Evolutionary conservation across 805 yeast genomes (phyloP).

Genomic region (Pichia heedii): DNA sequence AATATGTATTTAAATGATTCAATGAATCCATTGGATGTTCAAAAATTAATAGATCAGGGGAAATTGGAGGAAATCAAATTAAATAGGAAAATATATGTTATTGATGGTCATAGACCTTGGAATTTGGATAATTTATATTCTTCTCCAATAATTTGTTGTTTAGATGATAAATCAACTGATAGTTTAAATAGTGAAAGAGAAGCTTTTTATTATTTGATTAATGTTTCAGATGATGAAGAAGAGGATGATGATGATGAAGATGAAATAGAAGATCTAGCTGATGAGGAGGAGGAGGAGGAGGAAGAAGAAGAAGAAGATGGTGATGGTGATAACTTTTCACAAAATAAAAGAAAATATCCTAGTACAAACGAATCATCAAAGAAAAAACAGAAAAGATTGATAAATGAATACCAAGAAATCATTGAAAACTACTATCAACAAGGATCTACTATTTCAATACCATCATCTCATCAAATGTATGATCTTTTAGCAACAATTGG

Average conservation of each 20-base stretch:
- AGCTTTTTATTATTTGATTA: constrained; percentile 51
- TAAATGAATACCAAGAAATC: constrained; percentile 40
- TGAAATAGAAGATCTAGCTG: constrained; percentile 20
- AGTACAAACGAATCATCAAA: constrained; percentile 19
- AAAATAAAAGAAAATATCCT: constrained; percentile 31
- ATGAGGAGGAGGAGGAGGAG: constrained; percentile 24
- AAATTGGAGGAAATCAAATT: constrained; percentile 20
- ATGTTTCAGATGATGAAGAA: constrained; percentile 29
- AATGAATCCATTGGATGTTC: neutral
- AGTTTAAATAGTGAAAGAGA: constrained; percentile 45
- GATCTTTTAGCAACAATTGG: constrained; percentile 75
- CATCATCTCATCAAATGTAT: constrained; percentile 73
- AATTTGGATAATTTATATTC: constrained; percentile 88
- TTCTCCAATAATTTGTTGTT: constrained; percentile 63
- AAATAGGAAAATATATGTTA: constrained; percentile 60
- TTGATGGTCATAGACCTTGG: constrained; percentile 97
- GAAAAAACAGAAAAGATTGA: constrained; percentile 33
- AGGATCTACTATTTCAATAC: constrained; percentile 70
- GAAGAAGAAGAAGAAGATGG: constrained; percentile 22
- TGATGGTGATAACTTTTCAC: constrained; percentile 15
- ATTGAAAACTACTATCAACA: constrained; percentile 73
- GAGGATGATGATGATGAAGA: constrained; percentile 29
- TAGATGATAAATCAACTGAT: constrained; percentile 79
- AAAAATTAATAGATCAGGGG: neutral
- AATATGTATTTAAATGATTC: constrained; percentile 38